phyloP scores from a whole-genome alignment of 257 asterid species.

The Solanum bukasovii region DNA sequence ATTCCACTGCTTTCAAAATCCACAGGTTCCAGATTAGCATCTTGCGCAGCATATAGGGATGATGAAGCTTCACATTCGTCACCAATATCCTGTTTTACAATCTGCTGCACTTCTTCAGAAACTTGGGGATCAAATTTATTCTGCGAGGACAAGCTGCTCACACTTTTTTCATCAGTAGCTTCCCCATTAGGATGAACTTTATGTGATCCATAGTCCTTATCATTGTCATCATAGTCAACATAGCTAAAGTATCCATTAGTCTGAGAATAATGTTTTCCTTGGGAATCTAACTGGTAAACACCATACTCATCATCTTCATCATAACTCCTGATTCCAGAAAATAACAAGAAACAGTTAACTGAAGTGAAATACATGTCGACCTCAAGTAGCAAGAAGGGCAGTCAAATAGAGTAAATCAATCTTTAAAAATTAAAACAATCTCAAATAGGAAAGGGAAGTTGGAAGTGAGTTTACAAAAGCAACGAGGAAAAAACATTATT shows the following conservation, averaged over 20 bases:
- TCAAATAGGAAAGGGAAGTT: background rate
- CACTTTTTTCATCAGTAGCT: slow-evolving; percentile 35
- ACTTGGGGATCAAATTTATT: slow-evolving; percentile 31
- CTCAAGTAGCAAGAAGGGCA: background rate
- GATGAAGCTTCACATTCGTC: slow-evolving; percentile 79
- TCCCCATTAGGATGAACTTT: slow-evolving; percentile 62
- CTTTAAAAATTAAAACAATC: background rate
- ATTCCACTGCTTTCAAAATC: slow-evolving; percentile 89
- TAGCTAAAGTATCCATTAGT: slow-evolving; percentile 48
- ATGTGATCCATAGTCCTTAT: slow-evolving; percentile 34
- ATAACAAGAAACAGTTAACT: background rate
- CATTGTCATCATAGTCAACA: slow-evolving; percentile 38
- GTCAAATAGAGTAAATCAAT: background rate
- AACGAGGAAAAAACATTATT: background rate
- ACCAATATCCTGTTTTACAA: slow-evolving; percentile 29
- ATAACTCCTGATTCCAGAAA: slow-evolving; percentile 52
- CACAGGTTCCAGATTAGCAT: slow-evolving; percentile 54
- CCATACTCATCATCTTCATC: slow-evolving; percentile 67
- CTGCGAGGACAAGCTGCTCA: slow-evolving; percentile 28
- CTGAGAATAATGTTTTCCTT: slow-evolving; percentile 34
- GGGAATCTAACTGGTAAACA: slow-evolving; percentile 35
- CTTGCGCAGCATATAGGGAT: slow-evolving; percentile 57
- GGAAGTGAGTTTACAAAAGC: background rate
- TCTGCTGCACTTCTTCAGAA: slow-evolving; percentile 50
- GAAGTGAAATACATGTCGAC: background rate